Base-by-base conservation (phyloP, 352 stramenopile genomes). In the Elongisporangium senticosum region DNA sequence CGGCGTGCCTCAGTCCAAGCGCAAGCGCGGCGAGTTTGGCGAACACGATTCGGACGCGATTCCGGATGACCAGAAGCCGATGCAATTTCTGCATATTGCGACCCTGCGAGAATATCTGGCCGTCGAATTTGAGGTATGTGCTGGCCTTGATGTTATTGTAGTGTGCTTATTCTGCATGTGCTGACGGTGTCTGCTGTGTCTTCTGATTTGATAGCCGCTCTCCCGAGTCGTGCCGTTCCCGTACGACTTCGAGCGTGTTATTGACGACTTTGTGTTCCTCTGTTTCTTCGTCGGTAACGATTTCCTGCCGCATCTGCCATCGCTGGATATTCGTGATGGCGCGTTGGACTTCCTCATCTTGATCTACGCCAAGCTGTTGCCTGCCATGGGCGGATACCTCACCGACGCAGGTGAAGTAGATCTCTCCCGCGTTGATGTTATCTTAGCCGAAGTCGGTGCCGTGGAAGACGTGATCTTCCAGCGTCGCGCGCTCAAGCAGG, bases 241-340 rank as follows among this genome's bases (percentile, higher is more conserved):
- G 54, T 98, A 98, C 72, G 89, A 98, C 65, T 98, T 99, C 51
- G 97, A 99, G 79, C 80, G 96, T 58, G 67, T 99, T n/a, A 75
- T 99, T 37, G 97, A 99, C 74, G 98, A 99, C 77, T 97, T 99
- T 74, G 96, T 99, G 10, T 99, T 99, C 75, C 75, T 99, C 40
- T 99, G 96, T 77, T 99, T 99, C 76, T 99, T 99, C 69, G 96
- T 99, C 2, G 97, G 97, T 0, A 99, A 99, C 80, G 97, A 99
- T 85, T 99, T 99, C 74, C 74, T 99, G 59, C 97, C 97, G 40
- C 97, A 99, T 73, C 72, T 99, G 49, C 97, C 97, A 7, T 98
- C 87, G 56, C 83, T 99, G 28, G 97, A 99, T 67, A 99, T 99
- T 80, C 90, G 96, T 50, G 97, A 99, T 67, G 96, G 97, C n/a